These are phyloP conservation scores for Lachancea sp. DNA, from an alignment of 805 yeast genomes.

Conservation along the genomic window DNA sequence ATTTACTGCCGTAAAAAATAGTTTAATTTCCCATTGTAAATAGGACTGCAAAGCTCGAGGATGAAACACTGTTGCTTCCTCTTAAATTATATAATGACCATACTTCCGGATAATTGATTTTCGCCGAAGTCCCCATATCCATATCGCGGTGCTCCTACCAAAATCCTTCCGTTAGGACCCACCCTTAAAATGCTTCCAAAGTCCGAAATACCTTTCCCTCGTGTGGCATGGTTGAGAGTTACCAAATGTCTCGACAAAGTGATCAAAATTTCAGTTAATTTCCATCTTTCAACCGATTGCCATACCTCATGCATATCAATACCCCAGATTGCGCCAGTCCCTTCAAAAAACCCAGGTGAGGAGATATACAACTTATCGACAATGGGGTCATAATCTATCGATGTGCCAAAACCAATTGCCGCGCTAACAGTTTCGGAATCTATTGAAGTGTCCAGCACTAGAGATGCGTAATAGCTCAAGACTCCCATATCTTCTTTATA, in stretches of 20 bases:
- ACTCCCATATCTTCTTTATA: slow-evolving; percentile 15
- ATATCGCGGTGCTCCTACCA: slow-evolving; percentile 37
- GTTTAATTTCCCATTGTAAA: not conserved
- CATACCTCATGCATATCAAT: slow-evolving; percentile 24
- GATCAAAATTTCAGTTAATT: slow-evolving; percentile 10
- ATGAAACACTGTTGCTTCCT: no score
- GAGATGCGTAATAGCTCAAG: slow-evolving; percentile 9
- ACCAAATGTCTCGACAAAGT: slow-evolving; percentile 11
- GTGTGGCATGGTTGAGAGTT: slow-evolving; percentile 15
- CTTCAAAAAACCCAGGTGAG: slow-evolving; percentile 36
- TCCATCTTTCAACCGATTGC: slow-evolving; percentile 17
- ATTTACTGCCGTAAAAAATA: not conserved
- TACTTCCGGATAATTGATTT: slow-evolving; percentile 31
- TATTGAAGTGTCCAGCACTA: slow-evolving; percentile 9
- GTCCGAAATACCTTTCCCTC: slow-evolving; percentile 35
- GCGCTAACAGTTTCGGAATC: slow-evolving; percentile 18
- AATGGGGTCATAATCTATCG: slow-evolving; percentile 14
- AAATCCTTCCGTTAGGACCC: slow-evolving; percentile 23
- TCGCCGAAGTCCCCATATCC: slow-evolving; percentile 32
- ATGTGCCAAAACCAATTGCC: slow-evolving; percentile 34
- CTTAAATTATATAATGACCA: slow-evolving; percentile 3
- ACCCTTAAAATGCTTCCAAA: slow-evolving; percentile 39
- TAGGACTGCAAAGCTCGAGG: no score
- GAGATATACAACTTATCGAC: slow-evolving; percentile 32
- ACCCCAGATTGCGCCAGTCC: slow-evolving; percentile 42